Evolutionary conservation across 345 rosid species (phyloP), one percentile per base, ranked within the genome.

Genomic region (Excoecaria agallocha): DNA sequence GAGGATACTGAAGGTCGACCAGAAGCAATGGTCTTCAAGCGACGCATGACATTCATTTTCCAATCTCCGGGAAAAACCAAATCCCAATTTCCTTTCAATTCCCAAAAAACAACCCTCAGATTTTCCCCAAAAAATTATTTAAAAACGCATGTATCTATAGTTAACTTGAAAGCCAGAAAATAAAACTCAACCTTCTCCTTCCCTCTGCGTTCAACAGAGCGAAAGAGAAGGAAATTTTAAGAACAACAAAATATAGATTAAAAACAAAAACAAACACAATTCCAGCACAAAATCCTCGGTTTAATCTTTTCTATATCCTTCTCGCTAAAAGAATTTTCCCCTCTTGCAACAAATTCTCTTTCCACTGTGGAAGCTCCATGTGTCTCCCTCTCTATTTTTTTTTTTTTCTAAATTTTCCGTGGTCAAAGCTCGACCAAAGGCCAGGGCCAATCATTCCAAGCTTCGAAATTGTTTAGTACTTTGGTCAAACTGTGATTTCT

Each of bases 21-120:
- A 22, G 99, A 96, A 43, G 99, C 98, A 70, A 93, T 86, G 93
- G 97, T 93, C 86, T 91, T 93, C 74, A 96, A 88, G 49, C 99
- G 88, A 58, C 97, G 98, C 90, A 96, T 84, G 85, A 96, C 89
- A 85, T 90, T 90, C 98, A 93, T 96, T 52, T 77, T 74, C 39
- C 80, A 74, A 37, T 52, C 52, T 46, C 76, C 51, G 9, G 61
- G 38, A 43, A 30, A 30, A 75, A 49, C 69, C 52, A 68, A 82
- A 77, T 81, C 85, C 82, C 67, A 75, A 74, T 20, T 48, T 67
- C 11, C 68, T 38, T 56, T 45, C 35, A 49, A 65, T 39, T 37
- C 43, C 71, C 56, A 52, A 48, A 24, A 19, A 11, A n/a, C 22
- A 25, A 35, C 68, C 37, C 43, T 4, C 43, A 25, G 17, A 25